Evolutionary conservation across 768 basidiomycete species (phyloP), one percentile per base, ranked within the genome.

Genomic region (Leccinum imitatum): DNA sequence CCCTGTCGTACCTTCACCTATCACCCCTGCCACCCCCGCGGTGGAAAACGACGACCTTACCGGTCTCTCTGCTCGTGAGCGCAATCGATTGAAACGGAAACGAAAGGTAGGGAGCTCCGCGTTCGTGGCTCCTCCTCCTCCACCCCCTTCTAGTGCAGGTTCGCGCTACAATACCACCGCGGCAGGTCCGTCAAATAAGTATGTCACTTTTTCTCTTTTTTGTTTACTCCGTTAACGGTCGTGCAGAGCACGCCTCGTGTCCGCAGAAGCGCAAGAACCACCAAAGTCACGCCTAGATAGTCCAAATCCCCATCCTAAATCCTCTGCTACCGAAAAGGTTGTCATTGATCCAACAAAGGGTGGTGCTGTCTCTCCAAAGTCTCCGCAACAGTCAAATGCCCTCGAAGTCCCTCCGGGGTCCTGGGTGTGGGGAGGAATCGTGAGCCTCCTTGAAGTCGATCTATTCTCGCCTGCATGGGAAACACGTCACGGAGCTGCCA

Each of bases 41-140:
- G 35, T 39, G 11, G 83, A 86, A 47, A 30, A 61, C 8, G 62
- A 76, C 13, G 85, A 87, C 62, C 61, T 79, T 4, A 76, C 69
- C 47, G 83, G 82, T 6, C 77, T 98, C 50, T 97, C 95, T 33
- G 93, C 94, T 11, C 86, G 97, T 56, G 96, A 98, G 74, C 85
- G 91, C 33, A 97, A 97, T 71, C 85, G 95, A 51, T 78, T 98
- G 33, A 99, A 99, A 73, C 84, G 97, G 30, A 98, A 98, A 71
- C 89, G 95, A 58, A 97, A 95, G 68, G 82, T 83, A 4, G 95
- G 93, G 4, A 91, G 89, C 68, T 78, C 87, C 33, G 91, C 90
- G 1, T 93, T 93, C 65, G 92, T 94, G 15, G 81, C 87, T 13
- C 84, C 89, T 2, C 87, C 86, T 4, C 77, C 80, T 6, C 77